A percentile compares a stretch with the other conserved stretches of the same genome.
These are phyloP conservation scores for Ambrosia trifida DNA, from an alignment of 129 eudicot genomes.

Conservation along the genomic window DNA sequence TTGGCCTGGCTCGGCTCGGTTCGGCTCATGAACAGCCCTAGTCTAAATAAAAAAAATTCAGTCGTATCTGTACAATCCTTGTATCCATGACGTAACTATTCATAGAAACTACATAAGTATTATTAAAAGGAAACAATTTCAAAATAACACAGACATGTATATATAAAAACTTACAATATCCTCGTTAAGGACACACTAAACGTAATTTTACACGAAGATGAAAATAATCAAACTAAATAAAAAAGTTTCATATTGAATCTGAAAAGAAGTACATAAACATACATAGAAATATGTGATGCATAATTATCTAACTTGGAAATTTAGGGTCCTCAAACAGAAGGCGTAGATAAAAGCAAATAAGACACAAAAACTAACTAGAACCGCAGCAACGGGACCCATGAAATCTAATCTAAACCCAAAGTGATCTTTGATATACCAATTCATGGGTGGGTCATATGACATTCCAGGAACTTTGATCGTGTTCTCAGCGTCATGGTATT, in stretches of 20 bases:
- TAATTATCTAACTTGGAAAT: slow-evolving; percentile 59
- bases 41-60: no score
- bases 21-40: no score
- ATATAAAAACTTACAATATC: not conserved
- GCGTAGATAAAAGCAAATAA: slow-evolving; percentile 59
- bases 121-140: not conserved
- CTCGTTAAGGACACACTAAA: not conserved
- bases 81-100: no score
- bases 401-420: slow-evolving; percentile 52
- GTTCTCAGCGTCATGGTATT: slow-evolving; percentile 48
- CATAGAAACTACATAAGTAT: not conserved
- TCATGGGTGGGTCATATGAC: slow-evolving; percentile 36
- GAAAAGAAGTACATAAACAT: not conserved
- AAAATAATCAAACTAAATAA: not conserved
- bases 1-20: no score
- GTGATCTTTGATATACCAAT: slow-evolving; percentile 34
- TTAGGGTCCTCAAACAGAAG: slow-evolving; percentile 41
- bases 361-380: slow-evolving; percentile 52
- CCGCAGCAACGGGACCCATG: slow-evolving; percentile 50
- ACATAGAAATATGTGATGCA: not conserved
- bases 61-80: no score
- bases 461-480: slow-evolving; percentile 52
- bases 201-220: not conserved
- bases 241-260: not conserved
- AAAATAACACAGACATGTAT: not conserved